These are phyloP conservation scores for Pythium scleroteichum DNA, from an alignment of 352 stramenopile genomes.

Conservation along the genomic window DNA sequence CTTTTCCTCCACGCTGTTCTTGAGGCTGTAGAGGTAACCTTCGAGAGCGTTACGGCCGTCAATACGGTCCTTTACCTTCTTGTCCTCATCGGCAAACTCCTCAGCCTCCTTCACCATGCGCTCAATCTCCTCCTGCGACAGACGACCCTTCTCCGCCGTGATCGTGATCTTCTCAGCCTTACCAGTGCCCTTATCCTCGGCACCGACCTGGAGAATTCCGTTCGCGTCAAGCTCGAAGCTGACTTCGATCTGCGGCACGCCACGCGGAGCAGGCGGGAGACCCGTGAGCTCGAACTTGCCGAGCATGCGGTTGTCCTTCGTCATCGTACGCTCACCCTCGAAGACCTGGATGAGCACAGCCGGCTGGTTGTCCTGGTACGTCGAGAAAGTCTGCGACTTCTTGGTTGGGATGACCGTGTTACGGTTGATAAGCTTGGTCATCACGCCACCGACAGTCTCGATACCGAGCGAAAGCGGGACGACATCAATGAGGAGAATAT, in stretches of 20 bases:
- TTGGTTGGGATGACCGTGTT: constrained; percentile 98
- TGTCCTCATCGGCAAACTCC: constrained; percentile 98
- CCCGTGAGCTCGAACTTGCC: constrained; percentile 99
- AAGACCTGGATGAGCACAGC: constrained; percentile 92
- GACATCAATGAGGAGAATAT: constrained; percentile 98
- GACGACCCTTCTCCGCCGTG: constrained; percentile 97
- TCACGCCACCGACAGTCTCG: constrained; percentile 98
- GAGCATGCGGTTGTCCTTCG: constrained; percentile 99
- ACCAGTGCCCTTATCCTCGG: constrained; percentile 98
- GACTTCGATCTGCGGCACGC: constrained; percentile 99
- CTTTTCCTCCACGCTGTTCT: constrained; percentile 95
- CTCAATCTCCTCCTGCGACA: constrained; percentile 99
- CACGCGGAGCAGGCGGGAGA: constrained; percentile 97
- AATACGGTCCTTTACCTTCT: constrained; percentile 96
- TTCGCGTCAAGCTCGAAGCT: constrained; percentile 99
- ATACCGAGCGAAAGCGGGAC: constrained; percentile 98
- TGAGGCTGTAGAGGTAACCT: constrained; percentile 96
- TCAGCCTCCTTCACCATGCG: constrained; percentile 99
- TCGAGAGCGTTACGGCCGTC: constrained; percentile 97
- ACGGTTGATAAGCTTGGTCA: constrained; percentile 99
- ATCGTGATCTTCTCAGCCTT: constrained; percentile 99
- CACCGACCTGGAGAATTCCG: constrained; percentile 98
- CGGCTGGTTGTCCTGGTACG: constrained; percentile 98
- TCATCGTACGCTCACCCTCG: constrained; percentile 99
- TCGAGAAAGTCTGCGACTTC: constrained; percentile 99